Evolutionary conservation across 2,329 filamentous ascomycete species (phyloP).

Genomic region (Chaetomiaceae sp.): DNA sequence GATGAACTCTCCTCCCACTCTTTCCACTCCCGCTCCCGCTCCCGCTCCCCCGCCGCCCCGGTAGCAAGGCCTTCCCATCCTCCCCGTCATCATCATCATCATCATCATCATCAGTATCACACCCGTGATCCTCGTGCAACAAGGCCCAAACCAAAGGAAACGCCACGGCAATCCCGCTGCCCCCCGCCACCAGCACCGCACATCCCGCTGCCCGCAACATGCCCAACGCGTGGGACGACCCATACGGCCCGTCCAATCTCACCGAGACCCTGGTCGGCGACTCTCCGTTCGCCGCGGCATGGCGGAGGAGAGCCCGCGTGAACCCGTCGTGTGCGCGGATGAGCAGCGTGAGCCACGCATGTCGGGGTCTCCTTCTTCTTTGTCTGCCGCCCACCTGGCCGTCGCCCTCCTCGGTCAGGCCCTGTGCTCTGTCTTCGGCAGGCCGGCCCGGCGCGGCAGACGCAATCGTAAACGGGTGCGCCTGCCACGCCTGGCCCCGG

Average conservation of each 20-base stretch:
- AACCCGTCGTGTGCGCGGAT: conserved; percentile 59
- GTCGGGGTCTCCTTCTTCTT: neutral
- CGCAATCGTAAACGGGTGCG: conserved; percentile 64
- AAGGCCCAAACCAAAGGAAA: conserved; percentile 58
- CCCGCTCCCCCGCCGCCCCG: neutral
- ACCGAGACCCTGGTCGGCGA: conserved; percentile 33
- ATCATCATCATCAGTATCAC: conserved; percentile 4
- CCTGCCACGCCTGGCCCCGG: conserved; percentile 50
- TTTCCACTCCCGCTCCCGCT: conserved; percentile 22
- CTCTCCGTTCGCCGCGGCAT: conserved; percentile 39
- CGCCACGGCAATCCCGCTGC: conserved; percentile 60
- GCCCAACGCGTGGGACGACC: conserved; percentile 51
- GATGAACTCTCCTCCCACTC: conserved; percentile 38
- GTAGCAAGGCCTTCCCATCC: neutral
- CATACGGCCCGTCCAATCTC: conserved; percentile 62
- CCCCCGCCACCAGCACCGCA: conserved; percentile 56
- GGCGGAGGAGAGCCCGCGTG: conserved; percentile 49
- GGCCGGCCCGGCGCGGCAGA: conserved; percentile 40
- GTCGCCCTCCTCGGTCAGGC: neutral
- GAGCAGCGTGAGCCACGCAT: conserved; percentile 53
- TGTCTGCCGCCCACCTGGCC: neutral
- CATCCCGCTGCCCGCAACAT: conserved; percentile 47
- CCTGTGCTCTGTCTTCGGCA: neutral
- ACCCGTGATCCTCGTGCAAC: conserved; percentile 29
- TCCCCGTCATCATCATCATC: neutral